phyloP scores from a whole-genome alignment of 441 rosid genomes.

The Populus tomentosa region DNA sequence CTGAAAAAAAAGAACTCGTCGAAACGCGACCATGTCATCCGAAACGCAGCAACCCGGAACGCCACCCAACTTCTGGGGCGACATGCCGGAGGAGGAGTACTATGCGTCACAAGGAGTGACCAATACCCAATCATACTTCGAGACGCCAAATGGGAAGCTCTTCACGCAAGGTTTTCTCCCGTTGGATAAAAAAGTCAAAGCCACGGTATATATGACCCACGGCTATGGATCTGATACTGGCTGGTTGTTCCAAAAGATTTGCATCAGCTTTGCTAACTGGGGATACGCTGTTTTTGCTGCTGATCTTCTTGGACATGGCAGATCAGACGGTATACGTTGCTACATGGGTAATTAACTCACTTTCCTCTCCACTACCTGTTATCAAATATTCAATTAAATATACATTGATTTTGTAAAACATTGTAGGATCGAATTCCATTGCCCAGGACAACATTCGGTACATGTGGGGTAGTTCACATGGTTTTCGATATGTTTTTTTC shows the following conservation, averaged over 20 bases:
- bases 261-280: constrained; percentile 66
- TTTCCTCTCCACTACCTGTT: not conserved
- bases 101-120: constrained; percentile 75
- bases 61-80: constrained; percentile 76
- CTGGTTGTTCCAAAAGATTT: constrained; percentile 87
- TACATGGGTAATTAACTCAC: constrained; percentile 48
- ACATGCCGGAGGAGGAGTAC: constrained; percentile 80
- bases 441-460: not conserved
- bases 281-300: constrained; percentile 97
- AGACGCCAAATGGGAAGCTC: constrained; percentile 72
- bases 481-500: no score
- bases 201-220: constrained; percentile 69
- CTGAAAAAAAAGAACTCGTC: not conserved
- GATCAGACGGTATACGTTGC: constrained; percentile 88
- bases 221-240: constrained; percentile 93
- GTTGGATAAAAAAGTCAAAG: constrained; percentile 60
- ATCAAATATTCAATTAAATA: not conserved
- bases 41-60: constrained; percentile 27
- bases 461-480: not conserved
- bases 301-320: constrained; percentile 89
- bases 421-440: not conserved
- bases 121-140: constrained; percentile 67
- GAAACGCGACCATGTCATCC: constrained; percentile 31
- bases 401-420: not conserved
- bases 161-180: constrained; percentile 82